Base-by-base conservation (phyloP, 140 eudicot species). In the Stevia rebaudiana region DNA sequence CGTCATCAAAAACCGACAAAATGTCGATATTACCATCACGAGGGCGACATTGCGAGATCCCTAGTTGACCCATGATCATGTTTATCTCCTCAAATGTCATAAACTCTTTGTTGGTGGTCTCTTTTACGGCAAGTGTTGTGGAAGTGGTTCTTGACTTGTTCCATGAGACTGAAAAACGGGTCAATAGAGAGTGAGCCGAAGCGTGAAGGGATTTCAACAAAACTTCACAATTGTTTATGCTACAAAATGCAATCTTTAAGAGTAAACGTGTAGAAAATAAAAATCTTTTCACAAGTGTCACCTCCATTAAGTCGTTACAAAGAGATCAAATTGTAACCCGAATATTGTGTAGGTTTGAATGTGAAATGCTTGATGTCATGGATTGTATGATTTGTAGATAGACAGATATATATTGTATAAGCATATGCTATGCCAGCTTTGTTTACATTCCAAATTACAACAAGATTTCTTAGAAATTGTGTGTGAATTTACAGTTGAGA, bases 1-100 rank as follows among this genome's bases (percentile, higher is more conserved):
- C 69, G 3, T 79, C 73, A 68, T 79, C 77, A 49, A 79, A 79
- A 60, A 73, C 50, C 8, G 78, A 73, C 47, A 56, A 44, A 73
- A 73, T 22, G 67, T 65, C 54, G 15, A 73, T 65, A 37, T 13
- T 11, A 0, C 10, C 18, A 15, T 64, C 61, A n/a, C 6, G 8
- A 55, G 13, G 10, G 12, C 61, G 15, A 58, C 52, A 73, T 7
- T 35, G 66, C 9, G 33, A 46, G 11, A 73, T 21, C 36, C 78
- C 73, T 33, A 73, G 55, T 67, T 56, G 54, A 17, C 33, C 64
- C 78, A 73, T 56, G 67, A 73, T 61, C 18, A 46, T 57, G 53
- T 73, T 56, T 56, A 65, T 46, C 68, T 73, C 78, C 40, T 33
- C 73, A 35, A 44, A 12, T 23, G 55, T 65, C 47, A 73, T 0